A percentile compares a stretch with the other conserved stretches of the same genome.
phyloP scores from a whole-genome alignment of 495 filamentous ascomycete genomes.

The Tuber indicum region DNA sequence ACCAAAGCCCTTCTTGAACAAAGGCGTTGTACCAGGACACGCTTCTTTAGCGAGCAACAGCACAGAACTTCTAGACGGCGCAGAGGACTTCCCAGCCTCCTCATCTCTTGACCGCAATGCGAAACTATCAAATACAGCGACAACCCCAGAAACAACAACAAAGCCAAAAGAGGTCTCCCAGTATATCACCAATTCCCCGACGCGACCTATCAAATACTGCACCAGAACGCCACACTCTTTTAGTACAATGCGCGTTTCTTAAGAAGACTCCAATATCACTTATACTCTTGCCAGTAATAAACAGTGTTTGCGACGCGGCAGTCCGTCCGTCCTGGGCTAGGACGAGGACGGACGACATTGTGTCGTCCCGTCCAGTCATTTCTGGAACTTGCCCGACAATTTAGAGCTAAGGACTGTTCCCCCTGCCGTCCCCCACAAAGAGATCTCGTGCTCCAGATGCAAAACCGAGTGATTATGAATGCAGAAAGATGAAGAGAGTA shows the following conservation, averaged over 20 bases:
- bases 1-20: slow-evolving; percentile 81
- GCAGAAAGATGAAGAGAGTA: too few relatives aligned
- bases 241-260: slow-evolving; percentile 96
- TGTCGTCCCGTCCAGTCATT: too few relatives aligned
- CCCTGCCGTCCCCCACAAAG: too few relatives aligned
- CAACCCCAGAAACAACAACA: slow-evolving; percentile 30
- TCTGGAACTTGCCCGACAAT: too few relatives aligned
- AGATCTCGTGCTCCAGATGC: too few relatives aligned
- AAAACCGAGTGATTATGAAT: too few relatives aligned
- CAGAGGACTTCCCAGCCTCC: slow-evolving; percentile 11
- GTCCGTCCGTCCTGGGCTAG: too few relatives aligned
- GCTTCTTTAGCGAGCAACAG: slow-evolving; percentile 7
- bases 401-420: too few relatives aligned
- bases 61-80: slow-evolving; percentile 21
- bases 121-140: slow-evolving; percentile 21
- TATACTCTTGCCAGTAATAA: too few relatives aligned
- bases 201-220: slow-evolving; percentile 80
- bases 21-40: slow-evolving; percentile 37
- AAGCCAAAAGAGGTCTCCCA: slow-evolving; percentile 69
- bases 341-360: too few relatives aligned
- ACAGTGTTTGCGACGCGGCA: too few relatives aligned
- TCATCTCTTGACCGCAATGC: slow-evolving; percentile 28
- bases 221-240: slow-evolving; percentile 82
- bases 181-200: slow-evolving; percentile 98
- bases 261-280: slow-evolving; percentile 68